Evolutionary conservation across 768 basidiomycete species (phyloP), one percentile per base, ranked within the genome.

Genomic region (Suillus clintonianus): DNA sequence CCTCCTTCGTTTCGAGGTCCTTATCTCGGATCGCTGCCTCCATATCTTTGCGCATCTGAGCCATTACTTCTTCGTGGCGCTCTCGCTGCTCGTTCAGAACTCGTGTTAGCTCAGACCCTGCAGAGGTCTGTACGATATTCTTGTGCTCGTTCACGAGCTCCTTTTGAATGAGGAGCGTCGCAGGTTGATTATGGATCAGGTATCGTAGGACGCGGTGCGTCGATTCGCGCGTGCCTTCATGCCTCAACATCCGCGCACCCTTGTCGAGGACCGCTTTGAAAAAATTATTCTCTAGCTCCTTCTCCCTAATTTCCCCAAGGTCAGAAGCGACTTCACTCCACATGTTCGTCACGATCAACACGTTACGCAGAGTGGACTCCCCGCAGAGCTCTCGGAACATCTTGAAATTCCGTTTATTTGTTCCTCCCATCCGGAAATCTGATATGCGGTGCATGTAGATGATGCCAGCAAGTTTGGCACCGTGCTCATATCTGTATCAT

Each of bases 381-480:
- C 82, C 82, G 55, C 82, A 84, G n/a, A 84, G 73, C 62, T 79
- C 72, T 27, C 76, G 67, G 70, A 83, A 81, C 71, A 82, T 74
- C 42, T 72, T 71, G 64, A 81, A 80, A 62, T 79, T 82, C 59
- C 77, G 74, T 14, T 70, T 72, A 3, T 78, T 77, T 47, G 77
- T 78, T 11, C 78, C 78, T 13, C 78, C 78, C 66, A 83, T 73
- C 19, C 82, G 72, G 67, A 76, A 74, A 63, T 82, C 82, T 41
- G 62, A 62, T 37, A 82, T 83, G 0, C 80, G 78, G 63, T 82
- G 82, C 67, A 82, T 71, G 68, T 82, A 82, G 45, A 82, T 75
- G 61, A 82, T 76, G 2, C 81, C 81, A 8, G 79, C 72, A 13
- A 82, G 64, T 32, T 72, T 77, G 60, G 60, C 32, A 30, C 60